These are phyloP conservation scores for Torulaspora pretoriensis DNA, from an alignment of 1,139 yeast genomes.

Conservation along the genomic window DNA sequence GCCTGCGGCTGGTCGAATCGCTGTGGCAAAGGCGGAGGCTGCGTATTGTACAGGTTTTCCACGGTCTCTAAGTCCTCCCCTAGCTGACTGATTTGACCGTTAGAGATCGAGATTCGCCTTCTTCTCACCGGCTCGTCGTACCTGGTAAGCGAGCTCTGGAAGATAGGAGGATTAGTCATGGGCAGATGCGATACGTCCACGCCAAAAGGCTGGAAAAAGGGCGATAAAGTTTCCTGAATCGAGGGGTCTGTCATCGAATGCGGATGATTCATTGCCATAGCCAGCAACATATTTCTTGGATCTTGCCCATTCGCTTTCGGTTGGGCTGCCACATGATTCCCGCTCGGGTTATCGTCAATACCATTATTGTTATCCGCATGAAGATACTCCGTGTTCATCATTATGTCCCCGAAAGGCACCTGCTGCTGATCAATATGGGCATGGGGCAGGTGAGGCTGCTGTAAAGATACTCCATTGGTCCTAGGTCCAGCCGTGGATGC, in stretches of 20 bases:
- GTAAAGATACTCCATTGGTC: not conserved
- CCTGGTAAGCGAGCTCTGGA: conserved; percentile 49
- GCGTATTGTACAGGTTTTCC: conserved; percentile 32
- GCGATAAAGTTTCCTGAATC: conserved; percentile 38
- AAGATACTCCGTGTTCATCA: conserved; percentile 3
- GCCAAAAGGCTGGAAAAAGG: conserved; percentile 38
- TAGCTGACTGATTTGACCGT: conserved; percentile 74
- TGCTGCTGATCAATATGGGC: conserved; percentile 2
- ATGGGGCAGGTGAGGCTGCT: conserved; percentile 1
- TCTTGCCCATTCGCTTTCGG: conserved; percentile 1
- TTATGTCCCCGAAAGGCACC: conserved; percentile 3
- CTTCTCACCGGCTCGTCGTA: conserved; percentile 40
- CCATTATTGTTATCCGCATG: not conserved
- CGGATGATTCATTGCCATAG: conserved; percentile 28
- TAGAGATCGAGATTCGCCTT: conserved; percentile 68
- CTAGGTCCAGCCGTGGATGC: not conserved
- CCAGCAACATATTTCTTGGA: not conserved
- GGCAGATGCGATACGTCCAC: conserved; percentile 46
- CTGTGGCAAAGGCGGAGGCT: conserved; percentile 37
- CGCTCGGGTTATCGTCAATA: not conserved
- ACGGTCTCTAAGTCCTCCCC: conserved; percentile 33
- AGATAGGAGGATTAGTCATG: conserved; percentile 58
- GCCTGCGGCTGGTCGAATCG: conserved; percentile 15
- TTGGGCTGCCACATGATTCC: not conserved
- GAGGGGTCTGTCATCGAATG: conserved; percentile 37